Evolutionary conservation across 2,329 filamentous ascomycete genomes (phyloP), one percentile per base, ranked within the genome.

Genomic region (Sporothrix mexicana): DNA sequence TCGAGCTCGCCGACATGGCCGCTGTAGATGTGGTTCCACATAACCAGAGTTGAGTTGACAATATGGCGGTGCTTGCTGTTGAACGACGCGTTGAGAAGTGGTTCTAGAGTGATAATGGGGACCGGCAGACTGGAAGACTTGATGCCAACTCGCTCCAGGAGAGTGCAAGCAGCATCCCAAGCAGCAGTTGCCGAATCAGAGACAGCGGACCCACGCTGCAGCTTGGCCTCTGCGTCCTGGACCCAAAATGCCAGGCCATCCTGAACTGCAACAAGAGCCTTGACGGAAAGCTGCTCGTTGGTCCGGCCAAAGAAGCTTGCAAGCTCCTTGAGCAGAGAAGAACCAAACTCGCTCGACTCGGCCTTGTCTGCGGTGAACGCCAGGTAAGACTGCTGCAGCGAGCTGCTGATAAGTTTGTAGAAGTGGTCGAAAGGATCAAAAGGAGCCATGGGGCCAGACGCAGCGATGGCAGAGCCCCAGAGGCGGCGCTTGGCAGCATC

Each of bases 11-110:
- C 83, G 53, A 88, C 85, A 17, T 86, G 82, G 23, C 90, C 59
- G 10, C 73, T 90, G 77, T 93, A 94, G 0, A 90, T 87, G 0
- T 81, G 79, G 76, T 94, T 95, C 94, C 94, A 98, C 74, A 84
- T 77, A 30, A 82, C 81, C 51, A 84, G 81, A 20, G 85, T 82
- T 78, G 78, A 84, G 79, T 81, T 89, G 74, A 83, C 92, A 77
- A 83, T 87, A 74, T 79, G 82, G 72, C 78, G 82, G 78, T 86
- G 92, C 80, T 83, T 91, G 82, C 83, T 91, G 75, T 80, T 86
- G 80, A 87, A 91, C 0, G 85, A 87, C 12, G 86, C 85, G 57
- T 84, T 86, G 17, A 91, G 78, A 4, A 91, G 78, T 2, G 81
- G 79, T 76, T 91, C 88, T 2, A 94, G 80, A 0, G 83, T 79